Percentiles rank a stretch among this genome's conserved stretches.
Evolutionary conservation across 768 basidiomycete species (phyloP).

Genomic region (Kwoniella heveanensis): DNA sequence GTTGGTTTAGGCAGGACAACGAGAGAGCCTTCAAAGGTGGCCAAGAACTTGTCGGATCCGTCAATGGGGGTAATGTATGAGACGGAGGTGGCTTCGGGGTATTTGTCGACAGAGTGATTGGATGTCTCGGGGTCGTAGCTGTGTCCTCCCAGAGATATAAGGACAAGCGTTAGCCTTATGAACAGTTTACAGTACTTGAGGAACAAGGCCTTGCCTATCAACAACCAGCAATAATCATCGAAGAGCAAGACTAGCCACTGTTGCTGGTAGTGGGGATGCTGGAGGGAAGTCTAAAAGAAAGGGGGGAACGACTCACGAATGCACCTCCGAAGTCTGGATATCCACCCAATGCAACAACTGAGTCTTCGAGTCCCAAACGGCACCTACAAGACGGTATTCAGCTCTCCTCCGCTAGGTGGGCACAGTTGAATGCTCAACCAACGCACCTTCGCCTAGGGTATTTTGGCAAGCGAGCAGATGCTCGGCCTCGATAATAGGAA

Average conservation of each 20-base stretch:
- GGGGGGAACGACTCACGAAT: constrained; percentile 49
- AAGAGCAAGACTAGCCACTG: no score
- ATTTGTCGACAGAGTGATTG: constrained; percentile 45
- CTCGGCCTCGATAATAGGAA: constrained; percentile 41
- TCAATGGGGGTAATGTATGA: constrained; percentile 35
- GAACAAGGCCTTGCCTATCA: no score
- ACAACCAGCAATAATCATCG: no score
- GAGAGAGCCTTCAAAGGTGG: constrained; percentile 35
- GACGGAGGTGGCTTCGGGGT: constrained; percentile 37
- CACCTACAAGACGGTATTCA: constrained; percentile 28
- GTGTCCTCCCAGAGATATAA: no score
- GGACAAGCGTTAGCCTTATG: no score
- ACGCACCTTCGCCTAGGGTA: constrained; percentile 49
- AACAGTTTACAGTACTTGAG: no score
- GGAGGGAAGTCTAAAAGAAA: no score
- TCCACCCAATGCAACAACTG: constrained; percentile 52
- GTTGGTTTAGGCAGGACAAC: constrained; percentile 42
- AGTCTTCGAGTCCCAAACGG: constrained; percentile 50
- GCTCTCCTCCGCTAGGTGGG: no score
- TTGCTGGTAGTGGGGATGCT: no score
- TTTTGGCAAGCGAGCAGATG: constrained; percentile 43
- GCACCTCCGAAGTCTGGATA: constrained; percentile 39
- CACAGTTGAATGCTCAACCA: neutral
- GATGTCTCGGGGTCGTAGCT: constrained; percentile 44
- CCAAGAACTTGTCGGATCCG: constrained; percentile 40